Evolutionary conservation across 148 eudicot species (phyloP).

Genomic region (Polygonum aviculare): DNA sequence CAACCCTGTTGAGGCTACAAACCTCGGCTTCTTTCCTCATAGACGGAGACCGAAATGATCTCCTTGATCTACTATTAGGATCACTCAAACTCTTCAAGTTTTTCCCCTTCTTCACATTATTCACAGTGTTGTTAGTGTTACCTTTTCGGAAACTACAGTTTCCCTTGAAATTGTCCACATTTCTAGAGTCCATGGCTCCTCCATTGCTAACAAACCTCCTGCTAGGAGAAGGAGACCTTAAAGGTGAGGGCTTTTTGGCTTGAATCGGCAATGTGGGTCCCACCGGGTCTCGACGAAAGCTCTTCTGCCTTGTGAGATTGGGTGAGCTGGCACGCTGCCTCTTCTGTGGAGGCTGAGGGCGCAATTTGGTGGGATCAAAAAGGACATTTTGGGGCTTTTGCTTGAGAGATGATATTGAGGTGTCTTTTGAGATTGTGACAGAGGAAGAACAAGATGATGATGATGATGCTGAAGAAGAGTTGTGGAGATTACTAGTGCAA

Average conservation of each 20-base stretch:
- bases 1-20: conserved; percentile 18
- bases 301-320: conserved; percentile 55
- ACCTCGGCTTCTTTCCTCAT: conserved; percentile 26
- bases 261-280: conserved; percentile 1
- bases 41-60: conserved; percentile 5
- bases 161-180: not conserved
- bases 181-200: not conserved
- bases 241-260: not conserved
- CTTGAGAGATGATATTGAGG: conserved; percentile 37
- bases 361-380: conserved; percentile 20
- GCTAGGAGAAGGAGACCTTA: conserved; percentile 63
- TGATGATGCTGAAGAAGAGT: conserved; percentile 23
- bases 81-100: not conserved
- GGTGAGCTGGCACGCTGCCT: conserved; percentile 56
- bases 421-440: conserved; percentile 40
- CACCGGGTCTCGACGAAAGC: conserved; percentile 41
- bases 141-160: not conserved
- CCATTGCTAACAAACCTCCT: conserved; percentile 31
- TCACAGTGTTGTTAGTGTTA: not conserved
- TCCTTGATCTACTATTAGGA: not conserved
- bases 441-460: conserved; percentile 33
- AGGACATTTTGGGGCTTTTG: conserved; percentile 38
- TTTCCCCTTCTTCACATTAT: conserved; percentile 1
- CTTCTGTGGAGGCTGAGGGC: conserved; percentile 29
- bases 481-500: conserved; percentile 16